Evolutionary conservation across 352 stramenopile species (phyloP).

Genomic region (Pelagophyceae sp.): DNA sequence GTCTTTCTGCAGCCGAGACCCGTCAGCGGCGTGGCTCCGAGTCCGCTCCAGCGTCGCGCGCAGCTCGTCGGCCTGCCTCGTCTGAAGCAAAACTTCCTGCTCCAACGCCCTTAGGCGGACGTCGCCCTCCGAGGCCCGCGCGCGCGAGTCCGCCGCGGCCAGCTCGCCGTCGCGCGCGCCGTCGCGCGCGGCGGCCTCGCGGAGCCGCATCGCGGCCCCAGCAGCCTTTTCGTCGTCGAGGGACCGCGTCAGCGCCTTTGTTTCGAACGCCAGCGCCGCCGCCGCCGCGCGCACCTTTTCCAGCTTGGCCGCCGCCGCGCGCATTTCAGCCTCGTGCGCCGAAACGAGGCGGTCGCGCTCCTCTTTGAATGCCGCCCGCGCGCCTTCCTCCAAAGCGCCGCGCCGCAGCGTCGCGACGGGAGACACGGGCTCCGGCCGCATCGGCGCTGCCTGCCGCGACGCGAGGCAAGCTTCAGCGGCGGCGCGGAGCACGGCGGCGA

Average conservation of each 20-base stretch:
- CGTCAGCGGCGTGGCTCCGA: background rate
- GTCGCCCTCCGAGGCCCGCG: background rate
- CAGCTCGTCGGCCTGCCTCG: background rate
- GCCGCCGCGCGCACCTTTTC: background rate
- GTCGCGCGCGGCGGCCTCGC: background rate
- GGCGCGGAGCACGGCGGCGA: background rate
- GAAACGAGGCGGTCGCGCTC: no score
- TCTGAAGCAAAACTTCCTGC: background rate
- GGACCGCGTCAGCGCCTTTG: background rate
- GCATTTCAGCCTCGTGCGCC: background rate
- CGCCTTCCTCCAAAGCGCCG: no score
- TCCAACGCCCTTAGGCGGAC: background rate
- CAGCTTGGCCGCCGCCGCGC: background rate
- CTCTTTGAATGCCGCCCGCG: no score
- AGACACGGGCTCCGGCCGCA: background rate
- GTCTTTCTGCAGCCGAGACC: background rate
- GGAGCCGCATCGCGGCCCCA: background rate
- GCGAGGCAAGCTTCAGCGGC: background rate
- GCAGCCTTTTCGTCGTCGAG: background rate
- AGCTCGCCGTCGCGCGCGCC: background rate
- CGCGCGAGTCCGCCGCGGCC: no score
- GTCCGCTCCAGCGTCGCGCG: background rate
- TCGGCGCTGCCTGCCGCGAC: background rate
- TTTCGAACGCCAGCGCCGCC: background rate
- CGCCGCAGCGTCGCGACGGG: no score